A percentile compares a stretch with the other conserved stretches of the same genome.
phyloP scores from a whole-genome alignment of 495 filamentous ascomycete species.

The Tuber borchii region DNA sequence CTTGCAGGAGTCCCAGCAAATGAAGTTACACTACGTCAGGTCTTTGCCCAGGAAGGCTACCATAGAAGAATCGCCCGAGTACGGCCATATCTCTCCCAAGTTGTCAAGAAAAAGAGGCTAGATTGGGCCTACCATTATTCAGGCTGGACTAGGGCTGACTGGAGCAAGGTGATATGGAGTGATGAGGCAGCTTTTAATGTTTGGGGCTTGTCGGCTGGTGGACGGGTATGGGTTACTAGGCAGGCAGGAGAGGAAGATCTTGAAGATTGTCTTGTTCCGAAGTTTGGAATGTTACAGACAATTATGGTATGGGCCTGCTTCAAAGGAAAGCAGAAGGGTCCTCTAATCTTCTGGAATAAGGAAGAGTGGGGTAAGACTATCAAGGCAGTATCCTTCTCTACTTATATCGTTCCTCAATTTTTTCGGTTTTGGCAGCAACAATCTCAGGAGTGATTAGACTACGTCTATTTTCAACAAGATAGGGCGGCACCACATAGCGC shows the following conservation, averaged over 20 bases:
- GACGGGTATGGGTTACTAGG: background rate
- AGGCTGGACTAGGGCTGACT: background rate
- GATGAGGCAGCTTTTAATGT: background rate
- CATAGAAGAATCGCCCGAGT: background rate
- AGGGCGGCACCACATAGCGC: background rate
- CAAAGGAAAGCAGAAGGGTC: conserved; percentile 1
- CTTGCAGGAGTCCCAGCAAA: background rate
- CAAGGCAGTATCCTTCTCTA: conserved; percentile 5
- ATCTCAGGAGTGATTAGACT: background rate
- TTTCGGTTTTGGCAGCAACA: conserved; percentile 6
- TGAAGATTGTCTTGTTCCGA: conserved; percentile 2
- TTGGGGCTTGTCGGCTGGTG: background rate
- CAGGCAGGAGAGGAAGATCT: background rate
- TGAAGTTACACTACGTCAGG: background rate
- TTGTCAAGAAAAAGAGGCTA: background rate
- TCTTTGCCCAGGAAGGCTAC: background rate
- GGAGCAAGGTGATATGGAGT: background rate
- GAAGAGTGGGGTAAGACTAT: conserved; percentile 5
- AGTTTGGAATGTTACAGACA: background rate
- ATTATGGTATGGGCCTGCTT: background rate
- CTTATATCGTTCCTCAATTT: conserved; percentile 7
- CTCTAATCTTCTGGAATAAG: conserved; percentile 15
- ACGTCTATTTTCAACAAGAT: conserved; percentile 6
- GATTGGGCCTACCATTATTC: background rate
- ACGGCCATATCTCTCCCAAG: background rate